These are phyloP conservation scores for Leishmania martiniquensis DNA, from an alignment of 208 protist species.

Conservation along the genomic window DNA sequence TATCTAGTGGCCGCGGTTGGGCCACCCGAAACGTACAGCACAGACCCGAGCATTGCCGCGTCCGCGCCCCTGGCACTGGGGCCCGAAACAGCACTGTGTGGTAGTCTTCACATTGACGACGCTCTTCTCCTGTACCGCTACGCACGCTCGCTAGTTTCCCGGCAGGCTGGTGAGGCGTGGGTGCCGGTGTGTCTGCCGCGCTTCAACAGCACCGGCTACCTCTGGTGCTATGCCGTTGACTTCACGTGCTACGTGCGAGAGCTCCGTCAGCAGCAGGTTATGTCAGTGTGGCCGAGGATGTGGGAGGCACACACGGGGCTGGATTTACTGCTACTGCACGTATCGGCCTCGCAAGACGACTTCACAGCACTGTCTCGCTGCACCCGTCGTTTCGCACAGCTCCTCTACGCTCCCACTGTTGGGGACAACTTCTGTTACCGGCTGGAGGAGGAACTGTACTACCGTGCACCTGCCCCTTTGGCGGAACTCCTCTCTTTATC, in stretches of 20 bases:
- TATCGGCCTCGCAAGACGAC: slow-evolving; percentile 46
- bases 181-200: slow-evolving; percentile 73
- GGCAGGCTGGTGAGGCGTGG: slow-evolving; percentile 71
- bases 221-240: slow-evolving; percentile 76
- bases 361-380: slow-evolving; percentile 28
- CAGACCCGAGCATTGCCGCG: not conserved
- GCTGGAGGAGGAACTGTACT: slow-evolving; percentile 29
- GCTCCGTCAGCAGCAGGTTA: slow-evolving; percentile 12
- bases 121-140: slow-evolving; percentile 67
- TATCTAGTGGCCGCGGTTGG: slow-evolving; percentile 29
- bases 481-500: slow-evolving; percentile 25
- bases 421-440: slow-evolving; percentile 25
- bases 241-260: slow-evolving; percentile 26
- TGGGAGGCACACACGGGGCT: slow-evolving; percentile 21
- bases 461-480: slow-evolving; percentile 18
- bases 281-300: slow-evolving; percentile 20
- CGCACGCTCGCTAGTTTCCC: slow-evolving; percentile 40
- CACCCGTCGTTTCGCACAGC: slow-evolving; percentile 17
- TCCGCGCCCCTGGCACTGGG: slow-evolving; percentile 15
- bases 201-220: slow-evolving; percentile 75
- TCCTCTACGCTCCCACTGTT: slow-evolving; percentile 23
- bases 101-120: slow-evolving; percentile 55
- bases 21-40: slow-evolving; percentile 27
- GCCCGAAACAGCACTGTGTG: slow-evolving; percentile 13
- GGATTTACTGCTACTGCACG: slow-evolving; percentile 50